Conservation (phyloP, 2,329 filamentous ascomycete genomes). For the Talaromyces sp. region DNA sequence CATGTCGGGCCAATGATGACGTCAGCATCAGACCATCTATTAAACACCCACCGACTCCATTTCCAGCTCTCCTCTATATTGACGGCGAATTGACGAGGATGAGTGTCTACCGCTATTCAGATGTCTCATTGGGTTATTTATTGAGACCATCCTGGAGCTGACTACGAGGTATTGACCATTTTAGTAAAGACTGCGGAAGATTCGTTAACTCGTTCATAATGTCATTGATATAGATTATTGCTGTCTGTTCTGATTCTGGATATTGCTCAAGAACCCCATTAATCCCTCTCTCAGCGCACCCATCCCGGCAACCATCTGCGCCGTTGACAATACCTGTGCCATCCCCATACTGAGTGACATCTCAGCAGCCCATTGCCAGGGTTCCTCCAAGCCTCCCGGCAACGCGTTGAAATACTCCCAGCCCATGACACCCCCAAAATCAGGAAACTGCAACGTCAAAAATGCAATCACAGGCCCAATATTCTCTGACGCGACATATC, state of each 20-base stretch:
- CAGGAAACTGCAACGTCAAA: constrained; percentile 59
- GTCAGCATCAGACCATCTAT: neutral
- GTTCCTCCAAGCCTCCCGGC: constrained; percentile 59
- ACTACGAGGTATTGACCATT: neutral
- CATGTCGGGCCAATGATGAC: neutral
- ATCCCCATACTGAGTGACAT: constrained; percentile 56
- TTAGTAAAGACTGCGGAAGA: no score
- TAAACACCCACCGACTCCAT: neutral
- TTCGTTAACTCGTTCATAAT: neutral
- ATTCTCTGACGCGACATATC: constrained; percentile 58
- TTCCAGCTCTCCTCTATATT: neutral
- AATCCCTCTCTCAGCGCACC: constrained; percentile 31
- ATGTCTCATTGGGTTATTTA: neutral
- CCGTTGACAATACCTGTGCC: constrained; percentile 36
- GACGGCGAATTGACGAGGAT: neutral
- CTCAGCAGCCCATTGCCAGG: constrained; percentile 74
- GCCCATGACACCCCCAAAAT: constrained; percentile 84
- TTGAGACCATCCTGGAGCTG: neutral
- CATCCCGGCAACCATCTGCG: constrained; percentile 28
- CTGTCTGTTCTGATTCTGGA: constrained; percentile 28
- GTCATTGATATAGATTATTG: neutral
- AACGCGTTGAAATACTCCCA: constrained; percentile 92
- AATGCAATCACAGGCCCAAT: constrained; percentile 57
- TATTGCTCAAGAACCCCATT: constrained; percentile 27
- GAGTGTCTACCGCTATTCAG: neutral